phyloP scores from a whole-genome alignment of 129 eudicot genomes.

The Lonicera japonica region DNA sequence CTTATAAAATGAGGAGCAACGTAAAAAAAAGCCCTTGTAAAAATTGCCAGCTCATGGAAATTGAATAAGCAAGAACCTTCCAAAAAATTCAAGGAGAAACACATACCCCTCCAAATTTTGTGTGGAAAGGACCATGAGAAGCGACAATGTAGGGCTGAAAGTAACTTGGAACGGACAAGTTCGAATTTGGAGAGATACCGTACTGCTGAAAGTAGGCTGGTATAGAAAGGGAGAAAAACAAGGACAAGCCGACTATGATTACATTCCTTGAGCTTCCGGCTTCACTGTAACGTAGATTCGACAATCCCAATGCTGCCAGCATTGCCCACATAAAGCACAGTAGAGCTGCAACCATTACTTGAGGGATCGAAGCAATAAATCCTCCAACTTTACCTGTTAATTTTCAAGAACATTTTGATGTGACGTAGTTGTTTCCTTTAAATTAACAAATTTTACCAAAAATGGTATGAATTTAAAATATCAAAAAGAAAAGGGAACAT shows the following conservation, averaged over 20 bases:
- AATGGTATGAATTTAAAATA: too few relatives aligned
- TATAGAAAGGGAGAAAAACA: slow-evolving; percentile 79
- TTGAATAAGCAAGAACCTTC: too few relatives aligned
- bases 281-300: slow-evolving; percentile 88
- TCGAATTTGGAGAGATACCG: slow-evolving; percentile 62
- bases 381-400: slow-evolving; percentile 95
- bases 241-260: slow-evolving; percentile 80
- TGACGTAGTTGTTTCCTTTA: too few relatives aligned
- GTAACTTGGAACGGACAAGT: slow-evolving; percentile 73
- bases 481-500: too few relatives aligned
- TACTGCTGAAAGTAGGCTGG: slow-evolving; percentile 98
- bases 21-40: too few relatives aligned
- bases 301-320: slow-evolving; percentile 90
- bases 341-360: slow-evolving; percentile 89
- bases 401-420: background rate
- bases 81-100: background rate
- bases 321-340: slow-evolving; percentile 99
- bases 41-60: too few relatives aligned
- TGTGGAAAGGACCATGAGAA: slow-evolving; percentile 83
- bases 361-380: slow-evolving; percentile 85
- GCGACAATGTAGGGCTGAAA: slow-evolving; percentile 86
- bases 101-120: slow-evolving; percentile 68
- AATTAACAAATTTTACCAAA: too few relatives aligned
- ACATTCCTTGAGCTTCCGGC: slow-evolving; percentile 97
- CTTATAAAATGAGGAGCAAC: too few relatives aligned